Evolutionary conservation across 345 rosid species (phyloP).

Genomic region (Arabidopsis thaliana): DNA sequence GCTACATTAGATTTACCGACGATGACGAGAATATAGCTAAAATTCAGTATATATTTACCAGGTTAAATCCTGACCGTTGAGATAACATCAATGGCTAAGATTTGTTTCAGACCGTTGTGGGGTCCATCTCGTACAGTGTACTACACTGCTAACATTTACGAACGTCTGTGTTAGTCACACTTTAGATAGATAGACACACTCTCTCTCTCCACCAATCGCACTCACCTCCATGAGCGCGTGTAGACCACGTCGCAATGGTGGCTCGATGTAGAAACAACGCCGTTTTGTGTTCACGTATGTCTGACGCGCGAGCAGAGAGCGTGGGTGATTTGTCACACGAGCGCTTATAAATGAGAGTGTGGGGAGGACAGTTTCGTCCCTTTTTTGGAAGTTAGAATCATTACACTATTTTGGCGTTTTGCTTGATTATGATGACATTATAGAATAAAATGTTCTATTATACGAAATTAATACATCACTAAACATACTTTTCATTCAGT

Average conservation of each 20-base stretch:
- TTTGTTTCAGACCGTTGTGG: slow-evolving; percentile 26
- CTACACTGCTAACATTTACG: slow-evolving; percentile 43
- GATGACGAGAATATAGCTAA: slow-evolving; percentile 23
- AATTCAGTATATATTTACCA: slow-evolving; percentile 22
- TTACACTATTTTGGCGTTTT: slow-evolving; percentile 41
- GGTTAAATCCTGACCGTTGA: slow-evolving; percentile 46
- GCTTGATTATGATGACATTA: slow-evolving; percentile 37
- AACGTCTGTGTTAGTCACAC: slow-evolving; percentile 44
- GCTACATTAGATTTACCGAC: slow-evolving; percentile 38
- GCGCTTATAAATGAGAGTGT: slow-evolving; percentile 33
- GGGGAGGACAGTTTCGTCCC: slow-evolving; percentile 42
- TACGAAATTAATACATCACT: slow-evolving; percentile 32
- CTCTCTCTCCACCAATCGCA: slow-evolving; percentile 30
- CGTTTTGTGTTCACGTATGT: not conserved
- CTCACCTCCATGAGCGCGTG: slow-evolving; percentile 35
- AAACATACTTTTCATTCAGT: slow-evolving; percentile 24
- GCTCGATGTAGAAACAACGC: not conserved
- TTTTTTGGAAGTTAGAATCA: slow-evolving; percentile 38
- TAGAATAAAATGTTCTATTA: slow-evolving; percentile 32
- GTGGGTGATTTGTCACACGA: slow-evolving; percentile 35
- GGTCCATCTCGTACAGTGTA: slow-evolving; percentile 48
- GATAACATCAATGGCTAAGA: slow-evolving; percentile 45
- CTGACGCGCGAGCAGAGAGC: slow-evolving; percentile 1
- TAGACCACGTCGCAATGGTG: not conserved
- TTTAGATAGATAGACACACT: slow-evolving; percentile 30